These are phyloP conservation scores for Pyrenopolyporus hunteri DNA, from an alignment of 495 filamentous ascomycete genomes.

Conservation along the genomic window DNA sequence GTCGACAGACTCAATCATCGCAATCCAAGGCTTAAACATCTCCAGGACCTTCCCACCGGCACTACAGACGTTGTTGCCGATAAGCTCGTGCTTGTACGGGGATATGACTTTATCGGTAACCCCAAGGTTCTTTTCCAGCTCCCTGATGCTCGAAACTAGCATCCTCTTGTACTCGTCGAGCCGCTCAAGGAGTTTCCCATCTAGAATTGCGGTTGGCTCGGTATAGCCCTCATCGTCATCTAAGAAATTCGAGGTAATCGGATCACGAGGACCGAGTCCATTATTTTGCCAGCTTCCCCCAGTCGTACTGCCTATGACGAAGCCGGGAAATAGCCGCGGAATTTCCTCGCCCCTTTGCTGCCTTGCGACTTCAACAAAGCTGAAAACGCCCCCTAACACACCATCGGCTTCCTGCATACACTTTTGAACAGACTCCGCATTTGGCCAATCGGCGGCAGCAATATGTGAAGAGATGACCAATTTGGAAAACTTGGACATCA, in stretches of 20 bases:
- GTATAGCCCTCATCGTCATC: constrained; percentile 79
- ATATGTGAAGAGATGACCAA: constrained; percentile 98
- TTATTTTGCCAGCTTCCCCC: constrained; percentile 97
- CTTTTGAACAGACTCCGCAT: constrained; percentile 85
- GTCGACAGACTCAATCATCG: constrained; percentile 86
- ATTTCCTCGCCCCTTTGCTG: constrained; percentile 90
- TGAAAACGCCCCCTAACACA: constrained; percentile 89
- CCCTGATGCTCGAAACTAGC: constrained; percentile 79
- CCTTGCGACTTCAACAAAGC: constrained; percentile 92
- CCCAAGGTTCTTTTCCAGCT: constrained; percentile 82
- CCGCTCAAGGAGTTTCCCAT: constrained; percentile 75
- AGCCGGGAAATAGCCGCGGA: constrained; percentile 87
- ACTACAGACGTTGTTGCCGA: constrained; percentile 76
- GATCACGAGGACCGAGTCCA: constrained; percentile 69
- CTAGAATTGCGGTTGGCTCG: constrained; percentile 77
- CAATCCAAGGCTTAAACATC: constrained; percentile 84
- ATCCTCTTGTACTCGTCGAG: constrained; percentile 83
- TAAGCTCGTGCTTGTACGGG: constrained; percentile 67
- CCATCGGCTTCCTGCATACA: constrained; percentile 96
- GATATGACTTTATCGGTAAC: constrained; percentile 79
- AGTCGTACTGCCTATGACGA: constrained; percentile 78
- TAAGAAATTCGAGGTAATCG: constrained; percentile 76
- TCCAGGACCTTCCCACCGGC: constrained; percentile 80
- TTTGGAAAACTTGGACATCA: constrained; percentile 99
- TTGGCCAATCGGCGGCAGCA: constrained; percentile 90